A percentile compares a stretch with the other conserved stretches of the same genome.
These are phyloP conservation scores for Gardenia jasminoides DNA, from an alignment of 257 asterid genomes.

Conservation along the genomic window DNA sequence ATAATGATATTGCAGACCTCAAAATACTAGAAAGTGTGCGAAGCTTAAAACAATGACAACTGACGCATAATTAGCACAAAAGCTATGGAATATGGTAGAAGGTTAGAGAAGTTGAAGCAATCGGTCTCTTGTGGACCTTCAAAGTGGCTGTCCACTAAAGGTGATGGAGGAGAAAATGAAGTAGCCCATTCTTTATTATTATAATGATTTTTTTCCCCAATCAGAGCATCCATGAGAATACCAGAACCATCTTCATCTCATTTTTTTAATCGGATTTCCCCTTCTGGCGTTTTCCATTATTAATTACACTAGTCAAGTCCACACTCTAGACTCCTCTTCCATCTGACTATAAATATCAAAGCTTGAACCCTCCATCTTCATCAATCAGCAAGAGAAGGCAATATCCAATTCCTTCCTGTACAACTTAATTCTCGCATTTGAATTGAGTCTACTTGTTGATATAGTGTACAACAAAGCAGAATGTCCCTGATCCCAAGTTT, in stretches of 20 bases:
- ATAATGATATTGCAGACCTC: too few species aligned
- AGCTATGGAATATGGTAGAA: too few species aligned
- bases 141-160: too few species aligned
- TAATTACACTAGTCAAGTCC: background rate
- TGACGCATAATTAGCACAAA: too few species aligned
- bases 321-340: background rate
- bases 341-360: background rate
- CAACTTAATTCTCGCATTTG: background rate
- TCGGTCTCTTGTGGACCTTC: too few species aligned
- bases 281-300: too few species aligned
- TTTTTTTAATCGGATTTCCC: background rate
- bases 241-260: background rate
- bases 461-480: too few species aligned
- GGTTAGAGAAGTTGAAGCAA: too few species aligned
- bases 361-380: background rate
- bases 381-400: background rate
- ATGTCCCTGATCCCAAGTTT: slow-evolving; percentile 20
- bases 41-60: too few species aligned
- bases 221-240: background rate
- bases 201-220: background rate
- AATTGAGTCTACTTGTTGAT: background rate
- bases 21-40: too few species aligned
- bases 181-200: too few species aligned
- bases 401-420: background rate
- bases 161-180: too few species aligned